Base-by-base conservation (phyloP, 2,329 filamentous ascomycete species). In the Arthroderma sp. region DNA sequence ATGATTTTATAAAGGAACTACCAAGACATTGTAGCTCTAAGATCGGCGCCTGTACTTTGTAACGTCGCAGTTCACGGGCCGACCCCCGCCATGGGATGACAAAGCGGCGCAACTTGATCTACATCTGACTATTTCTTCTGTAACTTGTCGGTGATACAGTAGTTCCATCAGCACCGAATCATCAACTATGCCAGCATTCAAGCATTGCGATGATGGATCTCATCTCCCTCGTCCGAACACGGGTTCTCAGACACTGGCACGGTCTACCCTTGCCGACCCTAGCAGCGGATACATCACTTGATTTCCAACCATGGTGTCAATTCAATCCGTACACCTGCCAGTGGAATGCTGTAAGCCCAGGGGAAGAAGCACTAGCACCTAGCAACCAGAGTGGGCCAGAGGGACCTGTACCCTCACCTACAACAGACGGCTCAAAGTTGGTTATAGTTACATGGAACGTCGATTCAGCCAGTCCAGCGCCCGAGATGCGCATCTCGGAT, bases 401-500 rank as follows among this genome's bases (percentile, higher is more conserved):
- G 8, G 27, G 29, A 3, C 7, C 31, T 11, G 22, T 22, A 22
- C 15, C 15, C 15, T 22, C 15, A 30, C 4, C 27, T 38, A 4
- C 4, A 29, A 11, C 29, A 38, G 34, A 3, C n/a, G 8, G 27
- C 31, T 29, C 37, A 42, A 34, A 34, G 70, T 40, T 55, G 4
- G 50, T 47, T 29, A 45, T 64, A 5, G 46, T 56, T 28, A 60
- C 62, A 37, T 64, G 59, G 59, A 64, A 65, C 48, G 48, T 63
- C 27, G 56, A 63, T 40, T 50, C 54, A 22, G 47, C 50, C 28
- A 47, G 40, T 2, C 27, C 44, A 3, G 33, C 32, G 3, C 49
- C 52, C 6, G 44, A 45, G 10, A 37, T 42, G 5, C 57, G 61
- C 11, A 50, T 58, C 9, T 38, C 46, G 10, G 56, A 52, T 5